Evolutionary conservation across 225 moss, liverwort and hornwort genomes (phyloP), one percentile per base, ranked within the genome.

Genomic region (Bryum argenteum): DNA sequence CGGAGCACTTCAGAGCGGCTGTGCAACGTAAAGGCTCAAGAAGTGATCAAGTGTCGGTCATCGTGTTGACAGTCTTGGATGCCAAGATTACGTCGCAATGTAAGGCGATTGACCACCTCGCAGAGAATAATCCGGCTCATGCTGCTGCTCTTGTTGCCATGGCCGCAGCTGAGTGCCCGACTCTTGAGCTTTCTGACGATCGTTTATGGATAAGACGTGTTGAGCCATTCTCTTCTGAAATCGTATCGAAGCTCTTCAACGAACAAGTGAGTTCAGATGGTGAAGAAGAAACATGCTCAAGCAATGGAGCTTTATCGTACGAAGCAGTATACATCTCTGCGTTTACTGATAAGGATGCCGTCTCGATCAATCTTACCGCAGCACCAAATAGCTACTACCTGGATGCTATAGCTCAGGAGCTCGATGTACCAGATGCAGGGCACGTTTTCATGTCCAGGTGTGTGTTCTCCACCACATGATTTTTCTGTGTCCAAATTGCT

Each of bases 1-100:
- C 84, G 57, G 91, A 89, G 58, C 98, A 98, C 75, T 98, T 98
- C 65, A 89, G 88, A 77, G 82, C 83, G 69, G 91, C 98, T 24
- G 77, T 94, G 58, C 85, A 81, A 62, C 81, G 88, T 28, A 69
- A 80, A 75, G 89, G 84, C 33, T 41, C 79, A 38, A 73, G 88
- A 73, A 80, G 72, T 60, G 92, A 92, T 38, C 91, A 89, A 80
- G 91, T 98, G 60, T 67, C 98, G 19, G 82, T 85, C 26, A 71
- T 87, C 47, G 94, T 88, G 41, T 63, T 98, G 53, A 79, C 89
- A 26, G 76, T 91, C n/a, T 67, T 94, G 69, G 94, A 98, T 75
- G 88, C 89, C 73, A 98, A 94, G 80, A 84, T 98, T 52, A 82
- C 77, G 33, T 89, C 88, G 8, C 85, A 91, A 57, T 98, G 94